phyloP scores from a whole-genome alignment of 805 yeast species.

The Suhomyces pyralidae region DNA sequence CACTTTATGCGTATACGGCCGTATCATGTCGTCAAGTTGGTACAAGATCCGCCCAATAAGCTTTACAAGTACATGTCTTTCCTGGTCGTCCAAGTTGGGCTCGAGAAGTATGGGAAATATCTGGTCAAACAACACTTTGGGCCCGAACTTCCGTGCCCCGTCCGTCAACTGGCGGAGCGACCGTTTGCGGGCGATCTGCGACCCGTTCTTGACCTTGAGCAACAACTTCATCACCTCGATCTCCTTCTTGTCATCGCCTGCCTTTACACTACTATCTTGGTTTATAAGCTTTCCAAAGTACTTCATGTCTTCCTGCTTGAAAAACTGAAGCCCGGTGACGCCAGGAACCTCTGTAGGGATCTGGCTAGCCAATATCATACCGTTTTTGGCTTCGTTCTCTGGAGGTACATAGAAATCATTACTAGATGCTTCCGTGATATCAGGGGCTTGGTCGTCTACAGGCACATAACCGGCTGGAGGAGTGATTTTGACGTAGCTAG shows the following conservation, averaged over 20 bases:
- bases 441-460: conserved; percentile 29
- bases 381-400: conserved; percentile 23
- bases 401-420: conserved; percentile 53
- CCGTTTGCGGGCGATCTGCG: conserved; percentile 61
- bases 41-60: conserved; percentile 66
- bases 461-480: conserved; percentile 47
- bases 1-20: conserved; percentile 73
- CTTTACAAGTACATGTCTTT: conserved; percentile 78
- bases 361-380: conserved; percentile 22
- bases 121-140: conserved; percentile 62
- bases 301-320: conserved; percentile 68
- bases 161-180: conserved; percentile 68
- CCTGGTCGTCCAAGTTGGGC: conserved; percentile 70
- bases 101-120: conserved; percentile 78
- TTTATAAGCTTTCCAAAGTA: conserved; percentile 59
- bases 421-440: conserved; percentile 21
- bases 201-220: conserved; percentile 74
- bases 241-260: conserved; percentile 56
- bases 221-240: conserved; percentile 60
- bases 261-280: conserved; percentile 28
- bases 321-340: conserved; percentile 59
- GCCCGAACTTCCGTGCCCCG: conserved; percentile 63
- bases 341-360: conserved; percentile 60
- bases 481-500: conserved; percentile 44
- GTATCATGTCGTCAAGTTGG: conserved; percentile 58